Percentiles rank a stretch among this genome's conserved stretches.
Conservation (phyloP, 805 yeast species). For the Jamesozyma spencerorum region DNA sequence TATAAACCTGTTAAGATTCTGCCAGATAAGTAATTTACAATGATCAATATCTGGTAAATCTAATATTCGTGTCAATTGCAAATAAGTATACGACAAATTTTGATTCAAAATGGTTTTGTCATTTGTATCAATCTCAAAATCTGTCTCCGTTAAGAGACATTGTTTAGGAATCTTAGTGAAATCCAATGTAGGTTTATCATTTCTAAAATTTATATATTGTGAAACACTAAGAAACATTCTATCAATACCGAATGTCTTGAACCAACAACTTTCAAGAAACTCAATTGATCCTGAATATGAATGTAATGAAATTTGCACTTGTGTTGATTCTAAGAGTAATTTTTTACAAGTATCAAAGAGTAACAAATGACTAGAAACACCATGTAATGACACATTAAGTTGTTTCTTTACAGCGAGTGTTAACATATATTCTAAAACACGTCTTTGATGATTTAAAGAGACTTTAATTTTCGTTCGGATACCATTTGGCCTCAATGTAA, state of each 20-base stretch:
- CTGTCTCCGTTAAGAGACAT: conserved; percentile 45
- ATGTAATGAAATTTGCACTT: conserved; percentile 51
- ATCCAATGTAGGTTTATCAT: neutral
- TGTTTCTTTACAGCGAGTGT: conserved; percentile 40
- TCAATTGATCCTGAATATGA: conserved; percentile 81
- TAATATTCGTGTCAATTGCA: conserved; percentile 5
- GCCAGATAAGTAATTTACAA: conserved; percentile 8
- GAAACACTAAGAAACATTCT: conserved; percentile 28
- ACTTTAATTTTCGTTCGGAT: conserved; percentile 43
- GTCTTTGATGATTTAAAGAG: conserved; percentile 53
- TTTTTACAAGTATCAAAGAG: conserved; percentile 35
- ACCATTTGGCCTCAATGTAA: conserved; percentile 30
- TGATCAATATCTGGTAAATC: conserved; percentile 4
- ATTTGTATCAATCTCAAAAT: conserved; percentile 27
- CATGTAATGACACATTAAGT: conserved; percentile 66
- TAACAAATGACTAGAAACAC: conserved; percentile 70
- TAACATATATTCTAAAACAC: conserved; percentile 43
- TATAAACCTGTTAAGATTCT: conserved; percentile 10
- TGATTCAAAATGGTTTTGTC: conserved; percentile 4
- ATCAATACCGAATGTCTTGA: conserved; percentile 10
- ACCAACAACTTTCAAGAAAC: conserved; percentile 44
- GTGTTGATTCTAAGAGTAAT: conserved; percentile 15
- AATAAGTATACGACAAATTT: conserved; percentile 11
- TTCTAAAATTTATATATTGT: conserved; percentile 22
- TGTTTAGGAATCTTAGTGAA: conserved; percentile 23